These are phyloP conservation scores for Stagonosporopsis chrysanthemi DNA, from an alignment of 2,329 filamentous ascomycete species.

Conservation along the genomic window DNA sequence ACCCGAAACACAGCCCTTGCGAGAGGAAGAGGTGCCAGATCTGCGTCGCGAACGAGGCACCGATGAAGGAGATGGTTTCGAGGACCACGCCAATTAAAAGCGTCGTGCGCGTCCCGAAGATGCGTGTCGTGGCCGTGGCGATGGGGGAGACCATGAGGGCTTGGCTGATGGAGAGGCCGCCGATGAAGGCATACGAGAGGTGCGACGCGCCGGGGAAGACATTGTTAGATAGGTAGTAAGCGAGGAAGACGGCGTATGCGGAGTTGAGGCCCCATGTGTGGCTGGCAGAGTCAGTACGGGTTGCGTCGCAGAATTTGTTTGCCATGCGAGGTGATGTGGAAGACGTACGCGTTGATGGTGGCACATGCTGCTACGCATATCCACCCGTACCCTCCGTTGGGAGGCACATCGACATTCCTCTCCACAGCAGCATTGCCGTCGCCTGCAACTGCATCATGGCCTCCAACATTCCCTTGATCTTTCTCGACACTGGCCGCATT, in stretches of 20 bases:
- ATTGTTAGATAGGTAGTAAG: slow-evolving; percentile 70
- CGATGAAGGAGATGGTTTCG: slow-evolving; percentile 70
- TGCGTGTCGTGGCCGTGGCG: slow-evolving; percentile 67
- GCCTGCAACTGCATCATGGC: slow-evolving; percentile 59
- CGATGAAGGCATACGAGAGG: slow-evolving; percentile 79
- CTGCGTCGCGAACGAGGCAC: slow-evolving; percentile 70
- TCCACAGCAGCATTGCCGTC: neutral
- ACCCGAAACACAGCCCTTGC: slow-evolving; percentile 79
- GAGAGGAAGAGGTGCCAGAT: slow-evolving; percentile 80
- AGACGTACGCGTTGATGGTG: slow-evolving; percentile 46
- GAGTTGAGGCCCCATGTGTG: slow-evolving; percentile 81
- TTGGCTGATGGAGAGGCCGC: slow-evolving; percentile 70
- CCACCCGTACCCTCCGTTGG: slow-evolving; percentile 70
- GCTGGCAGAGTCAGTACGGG: slow-evolving; percentile 40
- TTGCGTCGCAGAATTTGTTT: neutral
- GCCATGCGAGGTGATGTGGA: neutral
- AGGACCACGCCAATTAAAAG: slow-evolving; percentile 71
- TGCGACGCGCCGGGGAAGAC: slow-evolving; percentile 69
- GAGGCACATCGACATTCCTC: slow-evolving; percentile 61
- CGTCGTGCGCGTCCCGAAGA: slow-evolving; percentile 68
- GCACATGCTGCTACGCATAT: slow-evolving; percentile 55
- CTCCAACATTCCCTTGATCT: neutral
- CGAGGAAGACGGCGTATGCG: slow-evolving; percentile 76
- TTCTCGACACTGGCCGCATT: neutral
- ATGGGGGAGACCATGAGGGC: slow-evolving; percentile 74